Conservation (phyloP, 225 moss, liverwort and hornwort species). For the Neckera pumila region DNA sequence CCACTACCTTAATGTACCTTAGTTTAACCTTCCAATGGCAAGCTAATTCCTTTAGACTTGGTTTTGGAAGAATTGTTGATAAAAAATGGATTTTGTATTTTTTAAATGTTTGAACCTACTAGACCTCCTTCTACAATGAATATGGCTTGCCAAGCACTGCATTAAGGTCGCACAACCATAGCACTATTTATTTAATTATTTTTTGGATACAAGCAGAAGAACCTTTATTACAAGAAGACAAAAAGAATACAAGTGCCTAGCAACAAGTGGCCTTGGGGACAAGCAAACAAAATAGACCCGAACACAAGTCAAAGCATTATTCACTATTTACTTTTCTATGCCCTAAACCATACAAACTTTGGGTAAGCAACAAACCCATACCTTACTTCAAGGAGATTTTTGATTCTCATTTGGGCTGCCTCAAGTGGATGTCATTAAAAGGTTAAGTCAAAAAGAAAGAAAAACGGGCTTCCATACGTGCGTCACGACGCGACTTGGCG, state of each 20-base stretch:
- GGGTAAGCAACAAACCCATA: background rate
- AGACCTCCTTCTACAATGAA: rapidly evolving
- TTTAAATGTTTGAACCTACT: background rate
- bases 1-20: background rate
- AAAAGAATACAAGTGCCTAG: too few relatives aligned
- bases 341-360: too few relatives aligned
- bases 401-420: background rate
- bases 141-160: background rate
- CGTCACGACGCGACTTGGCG: background rate
- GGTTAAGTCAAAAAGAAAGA: background rate
- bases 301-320: too few relatives aligned
- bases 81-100: background rate
- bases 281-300: too few relatives aligned
- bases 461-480: background rate
- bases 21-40: background rate
- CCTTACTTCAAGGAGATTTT: background rate
- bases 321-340: too few relatives aligned
- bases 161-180: too few relatives aligned
- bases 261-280: too few relatives aligned
- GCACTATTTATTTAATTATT: too few relatives aligned
- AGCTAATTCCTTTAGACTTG: background rate
- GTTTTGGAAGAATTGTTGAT: rapidly evolving
- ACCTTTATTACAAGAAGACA: too few relatives aligned
- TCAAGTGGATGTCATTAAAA: background rate
- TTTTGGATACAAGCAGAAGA: too few relatives aligned